Conservation (phyloP, 2,329 filamentous ascomycete genomes). For the Colletotrichum cereale region DNA sequence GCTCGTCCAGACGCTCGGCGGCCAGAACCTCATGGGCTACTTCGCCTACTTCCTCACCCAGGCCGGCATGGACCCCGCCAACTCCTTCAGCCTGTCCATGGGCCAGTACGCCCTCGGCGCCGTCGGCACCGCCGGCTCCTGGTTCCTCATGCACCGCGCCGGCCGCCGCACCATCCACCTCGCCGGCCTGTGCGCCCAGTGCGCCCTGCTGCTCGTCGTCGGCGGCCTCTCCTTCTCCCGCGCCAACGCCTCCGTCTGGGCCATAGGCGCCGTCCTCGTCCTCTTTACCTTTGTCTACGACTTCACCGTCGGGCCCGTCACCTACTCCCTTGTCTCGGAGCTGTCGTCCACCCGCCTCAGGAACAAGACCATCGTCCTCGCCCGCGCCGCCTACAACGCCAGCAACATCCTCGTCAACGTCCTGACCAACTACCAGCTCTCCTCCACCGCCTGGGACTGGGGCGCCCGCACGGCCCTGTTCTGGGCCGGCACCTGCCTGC, state of each 20-base stretch:
- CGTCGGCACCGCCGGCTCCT: constrained; percentile 63
- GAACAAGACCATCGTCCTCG: constrained; percentile 67
- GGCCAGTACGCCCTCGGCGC: constrained; percentile 64
- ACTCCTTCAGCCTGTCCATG: constrained; percentile 61
- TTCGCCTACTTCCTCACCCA: constrained; percentile 50
- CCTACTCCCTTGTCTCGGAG: constrained; percentile 65
- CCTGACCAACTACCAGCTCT: constrained; percentile 63
- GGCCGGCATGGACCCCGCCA: constrained; percentile 58
- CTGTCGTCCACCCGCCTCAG: constrained; percentile 66
- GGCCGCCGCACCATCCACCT: constrained; percentile 65
- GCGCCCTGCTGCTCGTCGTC: constrained; percentile 55
- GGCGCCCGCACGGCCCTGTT: constrained; percentile 61
- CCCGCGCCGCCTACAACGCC: constrained; percentile 61
- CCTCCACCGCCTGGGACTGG: constrained; percentile 60
- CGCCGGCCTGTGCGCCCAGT: constrained; percentile 56
- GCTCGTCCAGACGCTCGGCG: constrained; percentile 62
- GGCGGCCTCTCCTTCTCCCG: constrained; percentile 54
- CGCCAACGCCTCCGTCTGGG: constrained; percentile 53
- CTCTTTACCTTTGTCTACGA: constrained; percentile 67
- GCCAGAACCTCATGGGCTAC: constrained; percentile 59
- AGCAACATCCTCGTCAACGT: constrained; percentile 64
- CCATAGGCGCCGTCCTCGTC: constrained; percentile 61
- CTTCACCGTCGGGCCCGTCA: constrained; percentile 66
- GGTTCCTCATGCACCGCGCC: constrained; percentile 61
- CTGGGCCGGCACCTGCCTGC: constrained; percentile 61